Base-by-base conservation (phyloP, 2,329 filamentous ascomycete species). In the Arachnomyces sp. region DNA sequence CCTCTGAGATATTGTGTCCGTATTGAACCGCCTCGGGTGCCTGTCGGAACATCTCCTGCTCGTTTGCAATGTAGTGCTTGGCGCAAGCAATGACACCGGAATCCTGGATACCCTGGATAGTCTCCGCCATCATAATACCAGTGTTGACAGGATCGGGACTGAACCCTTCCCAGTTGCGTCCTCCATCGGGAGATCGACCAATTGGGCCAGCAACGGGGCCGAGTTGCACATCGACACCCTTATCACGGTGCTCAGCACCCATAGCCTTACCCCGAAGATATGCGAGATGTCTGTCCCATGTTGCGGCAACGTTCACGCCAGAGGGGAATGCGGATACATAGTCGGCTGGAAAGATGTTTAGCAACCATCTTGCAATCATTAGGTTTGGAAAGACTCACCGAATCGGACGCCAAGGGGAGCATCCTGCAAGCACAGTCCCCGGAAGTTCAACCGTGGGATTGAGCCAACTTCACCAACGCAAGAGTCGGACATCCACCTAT, bases 371-470 rank as follows among this genome's bases (percentile, higher is more conserved):
- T 39, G 4, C 17, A 38, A 33, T 31, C 11, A 18, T 31, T 32
- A 25, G 16, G n/a, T 16, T 36, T 29, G 12, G 6, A 7, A 20
- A 14, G n/a, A 43, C 68, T 37, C 61, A 74, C 72, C 68, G 43
- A 81, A 74, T 38, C 88, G 82, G 42, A 94, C 69, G 45, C 88
- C 89, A 1, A 92, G 69, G 4, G 88, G 88, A 2, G 83, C 81
- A 57, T 94, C 89, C 54, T 94, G 87, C 70, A 92, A 67, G 60
- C 89, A 95, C n/a, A 94, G 67, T 17, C 79, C 72, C 50, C 74
- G 78, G 5, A 81, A 68, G 31, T 84, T 84, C 29, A 67, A 51
- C 54, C 68, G 56, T 29, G 70, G 67, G 41, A 71, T 61, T 39
- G 63, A 54, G 35, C 70, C 70, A 12, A 68, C 70, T 51, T 92